phyloP scores from a whole-genome alignment of 2,329 filamentous ascomycete genomes.

The Fusarium equiseti region DNA sequence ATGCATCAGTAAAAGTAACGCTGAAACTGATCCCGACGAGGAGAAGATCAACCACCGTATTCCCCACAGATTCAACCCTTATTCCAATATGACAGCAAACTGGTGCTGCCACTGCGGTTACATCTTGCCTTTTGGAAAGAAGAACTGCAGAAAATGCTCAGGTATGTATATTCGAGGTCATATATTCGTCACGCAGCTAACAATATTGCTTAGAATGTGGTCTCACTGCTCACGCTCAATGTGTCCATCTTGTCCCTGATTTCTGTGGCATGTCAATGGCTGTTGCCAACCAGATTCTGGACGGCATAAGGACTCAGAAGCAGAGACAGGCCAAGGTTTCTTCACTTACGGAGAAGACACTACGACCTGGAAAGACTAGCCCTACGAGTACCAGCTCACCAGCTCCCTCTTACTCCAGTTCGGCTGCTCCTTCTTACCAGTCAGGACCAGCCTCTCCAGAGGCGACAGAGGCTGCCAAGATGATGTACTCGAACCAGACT shows the following conservation, averaged over 20 bases:
- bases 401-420: conserved; percentile 53
- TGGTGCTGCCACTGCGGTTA: conserved; percentile 99
- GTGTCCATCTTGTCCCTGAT: conserved; percentile 95
- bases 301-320: conserved; percentile 85
- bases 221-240: conserved; percentile 90
- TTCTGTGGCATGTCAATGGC: conserved; percentile 99
- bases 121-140: conserved; percentile 92
- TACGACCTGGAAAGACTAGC: conserved; percentile 67
- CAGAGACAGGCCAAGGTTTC: conserved; percentile 69
- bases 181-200: conserved; percentile 46
- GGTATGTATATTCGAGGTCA: conserved; percentile 63
- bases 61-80: conserved; percentile 96
- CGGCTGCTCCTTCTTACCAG: conserved; percentile 43
- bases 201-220: conserved; percentile 75
- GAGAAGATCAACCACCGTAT: conserved; percentile 99
- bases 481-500: conserved; percentile 69
- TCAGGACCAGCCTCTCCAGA: conserved; percentile 54
- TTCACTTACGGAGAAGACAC: conserved; percentile 73
- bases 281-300: conserved; percentile 91
- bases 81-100: conserved; percentile 96
- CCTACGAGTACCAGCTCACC: conserved; percentile 54
- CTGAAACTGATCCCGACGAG: conserved; percentile 97
- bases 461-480: conserved; percentile 73
- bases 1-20: conserved; percentile 99
- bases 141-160: conserved; percentile 92